A percentile compares a stretch with the other conserved stretches of the same genome.
These are phyloP conservation scores for Delonix regia DNA, from an alignment of 306 rosid species.

Conservation along the genomic window DNA sequence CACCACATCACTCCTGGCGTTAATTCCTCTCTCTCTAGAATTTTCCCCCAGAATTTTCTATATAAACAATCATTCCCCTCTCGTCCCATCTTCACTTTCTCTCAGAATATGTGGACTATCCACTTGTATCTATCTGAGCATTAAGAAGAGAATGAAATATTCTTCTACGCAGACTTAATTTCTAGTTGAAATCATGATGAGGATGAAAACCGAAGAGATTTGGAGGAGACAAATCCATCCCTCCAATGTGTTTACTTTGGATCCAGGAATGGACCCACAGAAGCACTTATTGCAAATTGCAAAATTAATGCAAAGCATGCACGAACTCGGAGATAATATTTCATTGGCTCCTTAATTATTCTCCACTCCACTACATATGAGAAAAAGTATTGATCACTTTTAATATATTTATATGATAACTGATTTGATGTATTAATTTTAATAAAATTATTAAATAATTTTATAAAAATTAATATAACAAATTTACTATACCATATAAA, in stretches of 20 bases:
- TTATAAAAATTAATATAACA: too few species aligned
- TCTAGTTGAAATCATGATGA: slow-evolving; percentile 49
- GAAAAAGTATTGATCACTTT: too few species aligned
- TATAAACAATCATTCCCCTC: slow-evolving; percentile 44
- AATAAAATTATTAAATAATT: too few species aligned
- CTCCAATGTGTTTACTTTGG: slow-evolving; percentile 38
- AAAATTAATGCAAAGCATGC: slow-evolving; percentile 8
- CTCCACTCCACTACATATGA: not conserved
- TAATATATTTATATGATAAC: too few species aligned
- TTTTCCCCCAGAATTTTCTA: slow-evolving; percentile 23
- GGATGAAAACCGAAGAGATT: slow-evolving; percentile 43
- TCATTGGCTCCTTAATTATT: not conserved
- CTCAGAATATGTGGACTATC: slow-evolving; percentile 55
- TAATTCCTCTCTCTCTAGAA: not conserved
- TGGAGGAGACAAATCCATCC: slow-evolving; percentile 32
- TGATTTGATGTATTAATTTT: too few species aligned
- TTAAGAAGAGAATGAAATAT: slow-evolving; percentile 77
- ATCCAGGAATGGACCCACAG: slow-evolving; percentile 19
- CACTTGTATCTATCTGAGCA: slow-evolving; percentile 45
- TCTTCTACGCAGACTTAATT: slow-evolving; percentile 52
- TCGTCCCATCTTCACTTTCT: slow-evolving; percentile 50
- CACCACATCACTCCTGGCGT: not conserved
- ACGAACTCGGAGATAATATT: not conserved
- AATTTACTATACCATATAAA: too few species aligned
- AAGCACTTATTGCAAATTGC: not conserved